Evolutionary conservation across 768 basidiomycete species (phyloP), one percentile per base, ranked within the genome.

Genomic region (Boletellus ananas): DNA sequence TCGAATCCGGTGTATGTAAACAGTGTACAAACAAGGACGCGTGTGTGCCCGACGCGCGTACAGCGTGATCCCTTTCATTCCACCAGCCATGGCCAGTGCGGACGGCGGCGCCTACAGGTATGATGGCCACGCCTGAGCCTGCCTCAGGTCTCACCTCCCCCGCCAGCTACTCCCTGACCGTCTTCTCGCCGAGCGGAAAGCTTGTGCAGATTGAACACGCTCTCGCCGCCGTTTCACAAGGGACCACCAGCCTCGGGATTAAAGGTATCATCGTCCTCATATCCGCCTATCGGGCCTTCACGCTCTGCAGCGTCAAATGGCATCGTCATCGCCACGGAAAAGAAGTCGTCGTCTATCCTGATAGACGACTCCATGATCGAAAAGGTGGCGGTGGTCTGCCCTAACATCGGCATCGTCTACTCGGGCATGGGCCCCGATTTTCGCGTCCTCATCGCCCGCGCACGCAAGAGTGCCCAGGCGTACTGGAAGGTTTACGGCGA

Each of bases 161-260:
- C 40, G 45, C 40, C 66, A 97, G 94, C 66, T 99, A 96, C 78
- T 99, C 96, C 58, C 83, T 99, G 55, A 99, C 96, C 13, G 95
- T 96, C 62, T 99, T 99, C 83, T 96, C 94, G 34, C 96, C 96
- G 47, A 96, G 94, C 61, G 95, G 95, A 58, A 96, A 94, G 79
- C 83, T 99, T 44, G 95, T 99, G 52, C 96, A 99, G 77, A 99
- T 99, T 67, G 96, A 99, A 76, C 96, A 99, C 74, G 96, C 96
- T 40, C 77, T 99, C 54, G 96, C 96, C 49, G 94, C 94, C 29
- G 95, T 98, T 51, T 82, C 90, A 20, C 87, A 90, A 60, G 95
- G 95, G 51, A 94, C 94, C 39, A 98, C 96, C 37, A 94, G 91
- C 72, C 82, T 99, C 39, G 96, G 96, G 47, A 97, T 99, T 70